Evolutionary conservation across 2,329 filamentous ascomycete genomes (phyloP), one percentile per base, ranked within the genome.

Genomic region (Macroventuria anomochaeta): DNA sequence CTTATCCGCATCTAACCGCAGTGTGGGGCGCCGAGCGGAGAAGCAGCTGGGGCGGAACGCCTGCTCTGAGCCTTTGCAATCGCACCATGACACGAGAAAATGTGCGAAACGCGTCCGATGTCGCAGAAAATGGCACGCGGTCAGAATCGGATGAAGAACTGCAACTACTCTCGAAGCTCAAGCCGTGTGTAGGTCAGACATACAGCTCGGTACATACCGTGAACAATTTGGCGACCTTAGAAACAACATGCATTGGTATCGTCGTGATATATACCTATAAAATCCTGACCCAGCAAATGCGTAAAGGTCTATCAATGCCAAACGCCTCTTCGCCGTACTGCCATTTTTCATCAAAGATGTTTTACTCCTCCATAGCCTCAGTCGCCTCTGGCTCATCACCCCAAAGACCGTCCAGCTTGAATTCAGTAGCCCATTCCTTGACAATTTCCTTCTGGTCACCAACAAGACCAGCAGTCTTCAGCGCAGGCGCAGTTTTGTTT

Each of bases 371-470:
- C 73, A 75, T 76, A 28, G 68, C 65, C 50, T 73, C 75, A 43
- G 42, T 56, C 67, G 71, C 58, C 29, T 50, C 59, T 20, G 60
- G 32, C 73, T 79, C 86, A 70, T 91, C 87, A 10, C 90, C 92
- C 89, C 90, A 97, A 12, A 99, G 78, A 2, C 91, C 95, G 58
- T 97, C 95, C 7, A 99, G 82, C 79, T 93, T 93, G 77, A 99
- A 97, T 76, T 97, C 93, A 67, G 90, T 87, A 7, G 93, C 90
- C 92, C 93, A 96, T 73, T 96, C 88, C 10, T 88, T 90, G 49
- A 97, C 92, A 73, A 97, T 91, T 76, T 91, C 79, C 80, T 96
- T 92, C 74, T 82, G 80, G 57, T 96, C 87, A 62, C 91, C 68
- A 25, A 71, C 68, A 39, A 72, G 70, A 51, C 61, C 62, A 34